Evolutionary conservation across 2,329 filamentous ascomycete species (phyloP).

Genomic region (Corniculantispora saksenae): DNA sequence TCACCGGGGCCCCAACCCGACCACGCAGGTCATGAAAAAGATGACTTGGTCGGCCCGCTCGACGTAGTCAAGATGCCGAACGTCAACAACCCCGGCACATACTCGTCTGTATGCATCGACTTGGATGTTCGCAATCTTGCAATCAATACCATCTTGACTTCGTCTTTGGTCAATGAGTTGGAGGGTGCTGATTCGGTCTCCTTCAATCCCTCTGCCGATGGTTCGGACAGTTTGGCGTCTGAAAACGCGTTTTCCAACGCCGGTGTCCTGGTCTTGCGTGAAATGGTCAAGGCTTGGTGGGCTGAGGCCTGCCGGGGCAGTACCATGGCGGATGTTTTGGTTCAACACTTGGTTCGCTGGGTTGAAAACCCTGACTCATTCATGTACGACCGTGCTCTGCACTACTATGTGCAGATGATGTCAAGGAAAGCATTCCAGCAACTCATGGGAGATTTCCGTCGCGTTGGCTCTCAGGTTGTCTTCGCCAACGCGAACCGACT

Average conservation of each 20-base stretch:
- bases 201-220: slow-evolving; percentile 62
- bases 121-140: slow-evolving; percentile 90
- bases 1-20: slow-evolving; percentile 83
- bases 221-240: slow-evolving; percentile 64
- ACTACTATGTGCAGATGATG: slow-evolving; percentile 99
- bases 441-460: slow-evolving; percentile 93
- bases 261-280: slow-evolving; percentile 84
- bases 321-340: slow-evolving; percentile 95
- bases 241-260: slow-evolving; percentile 93
- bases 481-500: slow-evolving; percentile 89
- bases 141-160: slow-evolving; percentile 97
- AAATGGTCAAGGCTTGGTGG: slow-evolving; percentile 99
- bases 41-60: slow-evolving; percentile 80
- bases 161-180: slow-evolving; percentile 92
- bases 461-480: slow-evolving; percentile 93
- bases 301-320: slow-evolving; percentile 86
- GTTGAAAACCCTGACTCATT: slow-evolving; percentile 91
- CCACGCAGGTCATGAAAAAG: slow-evolving; percentile 92
- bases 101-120: slow-evolving; percentile 94
- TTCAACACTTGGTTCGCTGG: slow-evolving; percentile 96
- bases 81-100: slow-evolving; percentile 90
- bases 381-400: slow-evolving; percentile 89
- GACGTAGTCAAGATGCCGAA: slow-evolving; percentile 90
- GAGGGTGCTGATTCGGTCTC: slow-evolving; percentile 86
- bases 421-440: slow-evolving; percentile 96